Percentiles rank a stretch among this genome's conserved stretches.
phyloP scores from a whole-genome alignment of 169 alveolate genomes.

The Cryptosporidium ubiquitum region DNA sequence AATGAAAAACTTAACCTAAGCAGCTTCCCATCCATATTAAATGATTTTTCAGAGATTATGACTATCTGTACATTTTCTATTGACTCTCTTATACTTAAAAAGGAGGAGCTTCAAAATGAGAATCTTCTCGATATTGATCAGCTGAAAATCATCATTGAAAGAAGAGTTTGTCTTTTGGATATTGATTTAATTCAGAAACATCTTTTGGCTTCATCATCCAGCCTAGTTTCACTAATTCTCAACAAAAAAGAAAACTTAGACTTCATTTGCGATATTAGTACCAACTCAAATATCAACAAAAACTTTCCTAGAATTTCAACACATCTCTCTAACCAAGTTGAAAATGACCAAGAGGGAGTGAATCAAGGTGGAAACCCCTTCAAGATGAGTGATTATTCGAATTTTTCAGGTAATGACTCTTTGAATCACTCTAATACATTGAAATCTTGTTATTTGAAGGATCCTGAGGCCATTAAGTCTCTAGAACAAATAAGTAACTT shows the following conservation, averaged over 20 bases:
- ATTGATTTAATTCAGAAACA: conserved; percentile 26
- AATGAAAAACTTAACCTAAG: conserved; percentile 20
- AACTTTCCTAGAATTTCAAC: background rate
- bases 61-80: conserved; percentile 47
- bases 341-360: background rate
- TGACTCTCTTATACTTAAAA: conserved; percentile 16
- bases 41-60: conserved; percentile 34
- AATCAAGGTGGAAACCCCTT: background rate
- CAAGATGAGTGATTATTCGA: background rate
- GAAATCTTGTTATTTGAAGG: conserved; percentile 10
- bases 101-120: background rate
- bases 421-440: background rate
- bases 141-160: conserved; percentile 1
- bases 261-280: conserved; percentile 10
- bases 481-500: background rate
- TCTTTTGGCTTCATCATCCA: conserved; percentile 13
- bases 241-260: conserved; percentile 16
- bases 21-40: conserved; percentile 39
- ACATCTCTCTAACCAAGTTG: background rate
- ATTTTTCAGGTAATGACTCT: background rate
- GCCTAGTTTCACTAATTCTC: conserved; percentile 5
- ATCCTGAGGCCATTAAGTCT: background rate
- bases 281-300: background rate
- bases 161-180: conserved; percentile 17
- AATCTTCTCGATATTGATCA: background rate